Evolutionary conservation across 2,329 filamentous ascomycete genomes (phyloP), one percentile per base, ranked within the genome.

Genomic region (Epichloe amarillans): DNA sequence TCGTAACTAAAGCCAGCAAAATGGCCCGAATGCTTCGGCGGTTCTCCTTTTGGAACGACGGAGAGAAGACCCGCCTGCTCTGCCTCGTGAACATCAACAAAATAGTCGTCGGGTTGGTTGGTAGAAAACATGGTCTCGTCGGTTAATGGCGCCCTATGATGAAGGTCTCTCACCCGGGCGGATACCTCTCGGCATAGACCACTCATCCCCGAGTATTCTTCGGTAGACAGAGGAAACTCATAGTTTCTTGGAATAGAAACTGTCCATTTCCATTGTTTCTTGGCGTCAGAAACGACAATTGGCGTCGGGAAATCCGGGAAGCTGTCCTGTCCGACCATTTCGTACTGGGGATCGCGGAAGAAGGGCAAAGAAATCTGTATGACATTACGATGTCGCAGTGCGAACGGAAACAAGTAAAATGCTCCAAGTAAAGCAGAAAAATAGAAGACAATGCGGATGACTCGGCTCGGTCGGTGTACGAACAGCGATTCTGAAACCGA

Each of bases 271-370:
- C 80, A 72, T 48, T 74, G 76, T 3, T 84, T 84, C 43, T 73
- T 71, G 26, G 71, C 68, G 65, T 89, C 85, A 14, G 75, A 78
- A 44, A 90, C 72, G 5, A 87, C 74, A 19, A 93, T 74, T 0
- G 86, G 84, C 0, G 83, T 84, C 0, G 87, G 83, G 54, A 86
- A 81, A 30, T 83, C 75, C 0, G 86, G 86, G n/a, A 88, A 65
- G 41, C 72, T 71, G 54, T 81, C 76, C 53, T 80, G 80, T 38
- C 75, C 78, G 7, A 86, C 76, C 73, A 87, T 81, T 59, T 87
- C 82, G 62, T 80, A 83, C 47, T 79, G 69, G 45, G 76, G 70
- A 17, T 61, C 39, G 57, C 63, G 47, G 66, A 79, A 68, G 61
- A 79, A 80, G 3, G 62, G 60, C 60, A 62, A 60, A 14, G 60